Base-by-base conservation (phyloP, 495 filamentous ascomycete species). In the Choiromyces venosus region DNA sequence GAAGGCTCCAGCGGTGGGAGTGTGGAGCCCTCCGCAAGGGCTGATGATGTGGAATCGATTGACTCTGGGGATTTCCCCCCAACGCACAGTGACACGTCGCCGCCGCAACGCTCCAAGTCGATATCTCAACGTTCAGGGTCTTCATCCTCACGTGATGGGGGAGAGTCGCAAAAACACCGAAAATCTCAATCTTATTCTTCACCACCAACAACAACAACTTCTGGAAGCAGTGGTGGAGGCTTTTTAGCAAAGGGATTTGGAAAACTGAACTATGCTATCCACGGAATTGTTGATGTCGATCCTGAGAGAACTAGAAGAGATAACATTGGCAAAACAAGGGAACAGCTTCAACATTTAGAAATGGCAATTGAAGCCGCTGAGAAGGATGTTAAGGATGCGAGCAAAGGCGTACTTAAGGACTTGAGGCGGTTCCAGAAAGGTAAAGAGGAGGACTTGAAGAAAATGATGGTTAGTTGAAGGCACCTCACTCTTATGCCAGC, bases 261-360 rank as follows among this genome's bases (percentile, higher is more conserved):
- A 33, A 89, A 93, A 16, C 90, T 99, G 71, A 94, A 90, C 74
- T 93, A 98, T 84, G 94, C 96, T 0, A 91, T 97, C 37, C 93
- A 97, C 81, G 96, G 96, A 25, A 93, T 97, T 79, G 93, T 94
- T 4, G 95, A 99, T 82, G 92, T 94, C 38, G 95, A 99, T 79
- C 95, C 95, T 0, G 96, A 97, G 84, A 85, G 93, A 70, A 97
- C 93, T 40, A 86, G 95, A 71, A 87, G 96, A 46, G 95, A 99
- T 82, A 91, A 92, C 72, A 97, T 99, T 71, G 93, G 93, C 6
- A 97, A 97, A 85, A 99, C 95, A 4, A 89, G 89, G 73, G 95
- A 99, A 83, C 84, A 83, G 9, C 86, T 89, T 37, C 81, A 79
- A 29, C 85, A 97, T 86, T 85, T 99, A 37, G 93, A 97, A 82